A percentile compares a stretch with the other conserved stretches of the same genome.
Conservation (phyloP, 148 eudicot genomes). For the Fallopia convolvulus region DNA sequence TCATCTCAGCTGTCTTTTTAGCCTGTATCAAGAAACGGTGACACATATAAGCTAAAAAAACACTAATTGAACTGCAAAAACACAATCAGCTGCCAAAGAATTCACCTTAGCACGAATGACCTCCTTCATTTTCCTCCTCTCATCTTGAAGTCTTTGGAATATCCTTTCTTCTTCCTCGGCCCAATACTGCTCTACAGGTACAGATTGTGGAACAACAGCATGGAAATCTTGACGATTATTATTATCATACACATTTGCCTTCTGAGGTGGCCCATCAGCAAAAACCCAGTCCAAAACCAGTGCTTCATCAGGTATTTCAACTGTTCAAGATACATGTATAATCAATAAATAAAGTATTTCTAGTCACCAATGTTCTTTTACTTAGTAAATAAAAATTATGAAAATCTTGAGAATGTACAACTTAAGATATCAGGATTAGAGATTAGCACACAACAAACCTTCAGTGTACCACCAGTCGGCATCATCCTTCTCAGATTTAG, state of each 20-base stretch:
- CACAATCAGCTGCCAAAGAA: conserved; percentile 6
- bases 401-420: not conserved
- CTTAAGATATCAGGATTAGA: not conserved
- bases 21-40: conserved; percentile 39
- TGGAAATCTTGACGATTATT: conserved; percentile 73
- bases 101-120: conserved; percentile 72
- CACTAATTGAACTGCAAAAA: not conserved
- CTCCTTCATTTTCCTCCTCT: conserved; percentile 61
- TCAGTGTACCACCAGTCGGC: conserved; percentile 91
- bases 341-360: not conserved
- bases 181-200: conserved; percentile 65
- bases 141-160: conserved; percentile 65
- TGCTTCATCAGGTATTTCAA: conserved; percentile 75
- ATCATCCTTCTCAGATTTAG: conserved; percentile 42
- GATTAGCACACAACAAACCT: conserved; percentile 29
- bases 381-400: too few species aligned
- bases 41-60: not conserved
- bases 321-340: conserved; percentile 35
- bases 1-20: conserved; percentile 64
- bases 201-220: conserved; percentile 57
- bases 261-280: conserved; percentile 91
- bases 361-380: not conserved
- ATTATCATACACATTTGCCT: conserved; percentile 73
- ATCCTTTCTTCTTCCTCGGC: conserved; percentile 70
- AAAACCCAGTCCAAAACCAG: conserved; percentile 92